A percentile compares a stretch with the other conserved stretches of the same genome.
phyloP scores from a whole-genome alignment of 805 yeast species.

The Candida piceae region DNA sequence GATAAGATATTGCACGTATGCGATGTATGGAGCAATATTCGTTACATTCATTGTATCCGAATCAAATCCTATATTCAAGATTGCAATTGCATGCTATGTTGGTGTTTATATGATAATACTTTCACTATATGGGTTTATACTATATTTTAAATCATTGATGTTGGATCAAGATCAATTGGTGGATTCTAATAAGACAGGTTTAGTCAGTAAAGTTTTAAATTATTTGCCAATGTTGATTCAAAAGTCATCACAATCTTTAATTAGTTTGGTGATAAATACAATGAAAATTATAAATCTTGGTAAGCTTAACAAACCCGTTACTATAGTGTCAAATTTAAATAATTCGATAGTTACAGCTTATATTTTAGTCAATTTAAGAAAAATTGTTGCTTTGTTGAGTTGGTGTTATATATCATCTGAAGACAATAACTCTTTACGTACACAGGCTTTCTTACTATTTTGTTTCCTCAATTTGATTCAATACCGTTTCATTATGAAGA shows the following conservation, averaged over 20 bases:
- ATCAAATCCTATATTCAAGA: conserved; percentile 23
- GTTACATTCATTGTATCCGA: conserved; percentile 15
- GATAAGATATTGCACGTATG: conserved; percentile 12
- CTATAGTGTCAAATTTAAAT: no score
- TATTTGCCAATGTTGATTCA: conserved; percentile 23
- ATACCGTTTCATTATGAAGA: conserved; percentile 22
- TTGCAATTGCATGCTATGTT: conserved; percentile 24
- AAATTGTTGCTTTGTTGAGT: conserved; percentile 21
- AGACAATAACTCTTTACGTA: conserved; percentile 25
- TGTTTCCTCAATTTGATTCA: conserved; percentile 22
- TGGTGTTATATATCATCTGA: conserved; percentile 26
- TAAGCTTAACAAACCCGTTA: background rate
- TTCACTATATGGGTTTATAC: conserved; percentile 18
- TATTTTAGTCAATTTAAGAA: conserved; percentile 23
- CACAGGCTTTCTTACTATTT: conserved; percentile 24
- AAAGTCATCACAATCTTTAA: conserved; percentile 12
- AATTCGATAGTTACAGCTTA: conserved; percentile 19
- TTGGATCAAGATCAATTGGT: no score
- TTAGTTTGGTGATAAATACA: conserved; percentile 5
- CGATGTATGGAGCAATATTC: conserved; percentile 7
- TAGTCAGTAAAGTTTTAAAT: conserved; percentile 14
- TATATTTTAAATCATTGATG: conserved; percentile 19
- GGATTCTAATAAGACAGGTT: conserved; percentile 15
- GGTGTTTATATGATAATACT: conserved; percentile 20
- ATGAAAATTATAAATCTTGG: conserved; percentile 3